phyloP scores from a whole-genome alignment of 1,284 basidiomycete genomes.

The Porodaedalea pini region DNA sequence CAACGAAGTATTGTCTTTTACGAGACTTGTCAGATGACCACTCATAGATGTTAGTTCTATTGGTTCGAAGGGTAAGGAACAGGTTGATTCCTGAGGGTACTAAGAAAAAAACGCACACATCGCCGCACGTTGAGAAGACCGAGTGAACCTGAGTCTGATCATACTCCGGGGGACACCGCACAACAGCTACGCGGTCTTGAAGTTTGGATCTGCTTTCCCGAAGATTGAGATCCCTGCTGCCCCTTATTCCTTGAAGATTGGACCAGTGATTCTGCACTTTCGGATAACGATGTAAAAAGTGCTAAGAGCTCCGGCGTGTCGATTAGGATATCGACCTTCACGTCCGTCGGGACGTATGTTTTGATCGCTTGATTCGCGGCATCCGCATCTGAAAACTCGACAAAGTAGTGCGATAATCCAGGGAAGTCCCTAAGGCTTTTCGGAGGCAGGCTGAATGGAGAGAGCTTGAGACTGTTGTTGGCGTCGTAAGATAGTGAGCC shows the following conservation, averaged over 20 bases:
- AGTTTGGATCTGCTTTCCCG: not conserved
- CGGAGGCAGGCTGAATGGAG: not conserved
- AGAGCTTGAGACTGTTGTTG: not conserved
- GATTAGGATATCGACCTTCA: not conserved
- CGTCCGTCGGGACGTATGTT: not conserved
- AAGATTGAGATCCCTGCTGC: not conserved
- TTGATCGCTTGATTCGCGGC: not conserved
- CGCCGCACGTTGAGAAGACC: slow-evolving; percentile 2
- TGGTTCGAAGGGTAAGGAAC: not conserved
- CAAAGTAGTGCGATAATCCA: slow-evolving; percentile 3
- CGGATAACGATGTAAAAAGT: not conserved
- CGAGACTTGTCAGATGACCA: not conserved
- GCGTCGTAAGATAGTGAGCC: too few species aligned
- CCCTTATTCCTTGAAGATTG: not conserved
- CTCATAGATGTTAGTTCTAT: not conserved
- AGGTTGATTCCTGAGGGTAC: not conserved
- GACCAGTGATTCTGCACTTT: not conserved
- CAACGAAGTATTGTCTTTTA: slow-evolving; percentile 3
- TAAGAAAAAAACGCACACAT: not conserved
- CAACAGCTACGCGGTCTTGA: not conserved
- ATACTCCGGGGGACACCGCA: not conserved
- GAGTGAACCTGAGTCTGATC: not conserved
- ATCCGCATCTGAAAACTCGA: not conserved
- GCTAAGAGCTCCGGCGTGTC: not conserved
- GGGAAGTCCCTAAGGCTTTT: slow-evolving; percentile 2